Evolutionary conservation across 228 moss, liverwort and hornwort genomes (phyloP).

Genomic region (Sphagnum magellanicum): DNA sequence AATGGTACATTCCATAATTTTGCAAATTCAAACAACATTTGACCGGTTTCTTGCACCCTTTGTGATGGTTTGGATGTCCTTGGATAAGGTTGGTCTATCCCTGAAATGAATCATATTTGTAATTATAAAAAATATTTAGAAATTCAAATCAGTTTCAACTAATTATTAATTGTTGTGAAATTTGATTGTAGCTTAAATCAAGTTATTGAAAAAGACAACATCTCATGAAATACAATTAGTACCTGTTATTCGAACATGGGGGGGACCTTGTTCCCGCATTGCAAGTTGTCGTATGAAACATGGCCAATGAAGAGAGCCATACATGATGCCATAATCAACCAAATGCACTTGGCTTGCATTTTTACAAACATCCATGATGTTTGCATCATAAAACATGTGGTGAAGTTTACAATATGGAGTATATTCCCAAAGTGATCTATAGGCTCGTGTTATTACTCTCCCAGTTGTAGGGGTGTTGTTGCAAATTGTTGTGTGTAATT

Average conservation of each 20-base stretch:
- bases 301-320: slow-evolving; percentile 76
- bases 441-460: slow-evolving; percentile 58
- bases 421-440: slow-evolving; percentile 25
- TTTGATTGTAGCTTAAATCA: too few relatives aligned
- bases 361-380: slow-evolving; percentile 39
- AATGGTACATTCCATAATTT: slow-evolving; percentile 54
- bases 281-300: slow-evolving; percentile 58
- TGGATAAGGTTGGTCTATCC: slow-evolving; percentile 75
- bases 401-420: slow-evolving; percentile 52
- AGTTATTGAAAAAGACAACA: too few relatives aligned
- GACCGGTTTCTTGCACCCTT: slow-evolving; percentile 73
- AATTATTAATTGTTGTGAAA: too few relatives aligned
- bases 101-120: slow-evolving; percentile 9
- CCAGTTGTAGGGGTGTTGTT: slow-evolving; percentile 46
- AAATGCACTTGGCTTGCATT: slow-evolving; percentile 56
- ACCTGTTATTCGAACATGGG: slow-evolving; percentile 73
- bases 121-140: too few relatives aligned
- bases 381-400: slow-evolving; percentile 43
- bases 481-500: slow-evolving; percentile 61
- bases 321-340: slow-evolving; percentile 77
- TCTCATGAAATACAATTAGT: neutral
- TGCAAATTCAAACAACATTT: slow-evolving; percentile 50
- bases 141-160: too few relatives aligned
- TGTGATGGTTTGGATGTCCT: slow-evolving; percentile 70
- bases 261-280: slow-evolving; percentile 50